phyloP scores from a whole-genome alignment of 768 basidiomycete genomes.

The Cystobasidium ongulense region DNA sequence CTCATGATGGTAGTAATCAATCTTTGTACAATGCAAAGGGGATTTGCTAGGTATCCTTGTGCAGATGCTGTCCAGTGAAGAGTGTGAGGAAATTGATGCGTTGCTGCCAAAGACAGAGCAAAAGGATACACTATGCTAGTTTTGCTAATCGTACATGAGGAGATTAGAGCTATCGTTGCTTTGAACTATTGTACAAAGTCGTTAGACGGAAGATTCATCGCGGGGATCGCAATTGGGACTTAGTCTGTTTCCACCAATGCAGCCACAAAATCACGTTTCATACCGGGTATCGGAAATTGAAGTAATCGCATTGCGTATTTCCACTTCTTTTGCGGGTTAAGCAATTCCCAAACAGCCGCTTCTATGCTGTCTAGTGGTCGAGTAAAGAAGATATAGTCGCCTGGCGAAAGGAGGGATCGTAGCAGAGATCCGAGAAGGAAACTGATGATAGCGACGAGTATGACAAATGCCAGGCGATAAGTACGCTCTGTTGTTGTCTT shows the following conservation, averaged over 20 bases:
- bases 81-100: neutral
- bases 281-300: constrained; percentile 34
- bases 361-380: constrained; percentile 32
- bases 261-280: constrained; percentile 37
- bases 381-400: constrained; percentile 73
- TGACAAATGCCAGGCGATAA: constrained; percentile 54
- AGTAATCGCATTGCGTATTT: constrained; percentile 37
- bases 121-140: neutral
- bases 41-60: no score
- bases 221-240: no score
- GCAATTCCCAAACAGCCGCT: constrained; percentile 32
- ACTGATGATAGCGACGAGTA: constrained; percentile 73
- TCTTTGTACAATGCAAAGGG: no score
- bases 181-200: no score
- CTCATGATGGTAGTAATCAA: no score
- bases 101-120: neutral
- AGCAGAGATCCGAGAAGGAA: constrained; percentile 86
- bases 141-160: no score
- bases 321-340: constrained; percentile 39
- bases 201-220: no score
- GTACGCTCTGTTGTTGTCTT: constrained; percentile 30
- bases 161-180: no score
- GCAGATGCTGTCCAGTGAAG: no score
- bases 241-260: constrained; percentile 35
- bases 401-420: constrained; percentile 76